These are phyloP conservation scores for Solanum piurae DNA, from an alignment of 257 asterid species.

Conservation along the genomic window DNA sequence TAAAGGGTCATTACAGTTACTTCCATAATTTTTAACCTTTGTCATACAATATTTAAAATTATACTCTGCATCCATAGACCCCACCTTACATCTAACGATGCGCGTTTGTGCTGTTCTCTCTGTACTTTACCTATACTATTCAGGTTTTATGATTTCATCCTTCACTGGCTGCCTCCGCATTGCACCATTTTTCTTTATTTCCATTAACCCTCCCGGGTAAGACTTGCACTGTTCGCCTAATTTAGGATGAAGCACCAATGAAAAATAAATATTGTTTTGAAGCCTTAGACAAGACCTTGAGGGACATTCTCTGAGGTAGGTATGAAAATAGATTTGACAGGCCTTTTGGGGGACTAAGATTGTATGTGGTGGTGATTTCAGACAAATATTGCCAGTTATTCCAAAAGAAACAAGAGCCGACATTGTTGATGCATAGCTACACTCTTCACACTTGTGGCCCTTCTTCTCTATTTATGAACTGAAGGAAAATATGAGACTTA, in stretches of 20 bases:
- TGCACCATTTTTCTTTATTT: too few relatives aligned
- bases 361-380: neutral
- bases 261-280: neutral
- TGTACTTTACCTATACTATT: too few relatives aligned
- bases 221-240: too few relatives aligned
- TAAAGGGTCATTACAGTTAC: too few relatives aligned
- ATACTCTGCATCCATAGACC: too few relatives aligned
- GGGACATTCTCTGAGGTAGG: neutral
- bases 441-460: neutral
- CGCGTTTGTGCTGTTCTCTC: too few relatives aligned
- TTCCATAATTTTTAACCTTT: too few relatives aligned
- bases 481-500: neutral
- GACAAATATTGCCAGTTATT: neutral
- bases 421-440: neutral
- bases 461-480: neutral
- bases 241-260: neutral
- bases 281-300: neutral
- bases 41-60: too few relatives aligned
- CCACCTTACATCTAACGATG: too few relatives aligned
- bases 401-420: neutral
- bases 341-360: neutral
- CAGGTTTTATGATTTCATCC: too few relatives aligned
- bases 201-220: too few relatives aligned
- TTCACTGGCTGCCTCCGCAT: too few relatives aligned
- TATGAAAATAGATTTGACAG: neutral